These are phyloP conservation scores for Talaromyces piceae DNA, from an alignment of 2,329 filamentous ascomycete species.

Conservation along the genomic window DNA sequence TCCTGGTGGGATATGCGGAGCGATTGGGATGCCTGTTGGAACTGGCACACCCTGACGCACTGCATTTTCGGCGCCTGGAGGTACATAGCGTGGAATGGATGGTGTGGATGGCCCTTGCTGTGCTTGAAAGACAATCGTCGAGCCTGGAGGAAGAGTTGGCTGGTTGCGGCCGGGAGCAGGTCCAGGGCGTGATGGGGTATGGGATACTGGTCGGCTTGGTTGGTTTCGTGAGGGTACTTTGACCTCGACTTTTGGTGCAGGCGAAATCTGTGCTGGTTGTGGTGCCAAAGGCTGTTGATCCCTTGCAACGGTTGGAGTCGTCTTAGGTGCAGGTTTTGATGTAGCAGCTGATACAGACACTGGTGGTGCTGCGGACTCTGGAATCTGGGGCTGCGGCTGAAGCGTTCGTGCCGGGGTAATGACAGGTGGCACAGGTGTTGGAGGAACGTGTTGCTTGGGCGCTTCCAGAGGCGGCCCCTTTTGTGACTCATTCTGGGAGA, in stretches of 20 bases:
- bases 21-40: conserved; percentile 12
- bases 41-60: conserved; percentile 14
- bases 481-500: not conserved
- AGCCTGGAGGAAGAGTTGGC: conserved; percentile 12
- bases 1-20: conserved; percentile 17
- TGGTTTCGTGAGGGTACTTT: conserved; percentile 12
- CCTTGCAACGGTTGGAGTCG: conserved; percentile 17
- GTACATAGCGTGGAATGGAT: conserved; percentile 10
- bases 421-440: conserved; percentile 2
- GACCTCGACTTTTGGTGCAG: conserved; percentile 9
- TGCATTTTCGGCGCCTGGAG: conserved; percentile 11
- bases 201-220: conserved; percentile 13
- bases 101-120: conserved; percentile 16
- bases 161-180: conserved; percentile 3
- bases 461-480: too few relatives aligned
- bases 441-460: too few relatives aligned
- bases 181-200: conserved; percentile 15
- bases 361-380: not conserved
- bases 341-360: conserved; percentile 3
- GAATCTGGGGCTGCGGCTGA: conserved; percentile 1
- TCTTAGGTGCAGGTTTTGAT: conserved; percentile 13
- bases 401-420: not conserved
- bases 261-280: conserved; percentile 16
- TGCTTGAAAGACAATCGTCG: conserved; percentile 20
- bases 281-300: conserved; percentile 13